Base-by-base conservation (phyloP, 2,329 filamentous ascomycete species). In the Stagonosporopsis cucurbitacearum region DNA sequence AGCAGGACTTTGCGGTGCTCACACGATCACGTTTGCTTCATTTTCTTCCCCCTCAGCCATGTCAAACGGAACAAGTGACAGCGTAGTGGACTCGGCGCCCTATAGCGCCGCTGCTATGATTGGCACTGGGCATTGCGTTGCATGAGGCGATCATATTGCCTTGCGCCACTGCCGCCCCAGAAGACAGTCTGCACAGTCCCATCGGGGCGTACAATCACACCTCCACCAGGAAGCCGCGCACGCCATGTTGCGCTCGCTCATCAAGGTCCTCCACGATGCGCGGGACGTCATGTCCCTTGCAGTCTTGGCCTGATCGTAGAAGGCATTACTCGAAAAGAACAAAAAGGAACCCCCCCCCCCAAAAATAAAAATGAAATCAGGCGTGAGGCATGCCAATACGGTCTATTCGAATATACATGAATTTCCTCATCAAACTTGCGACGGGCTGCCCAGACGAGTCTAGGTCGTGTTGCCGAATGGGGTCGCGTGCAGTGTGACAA, bases 111-210 rank as follows among this genome's bases (percentile, higher is more conserved):
- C 20, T 36, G n/a, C 23, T 44, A 30, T 23, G 42, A 42, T 43
- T 50, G 47, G 20, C 37, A 37, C 22, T 36, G 26, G 17, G 11
- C 26, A 43, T 13, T 26, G 26, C 4, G 43, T 42, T 37, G 42
- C 48, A 39, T 39, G 39, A 39, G 42, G 36, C 42, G 37, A 43
- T 40, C 46, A 36, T 36, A 39, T 39, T 39, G 28, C 42, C 53
- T 43, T 43, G 47, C 47, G 53, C 53, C 53, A 56, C 53, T 51
- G 36, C 48, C 53, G 53, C 47, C 30, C 30, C 36, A 50, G 41
- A 20, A 50, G 43, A n/a, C n/a, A n/a, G n/a, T n/a, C n/a, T n/a
- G n/a, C 43, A 47, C 23, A 9, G 23, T 49, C 45, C 48, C 25
- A 30, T 30, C 39, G 28, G 17, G 40, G 40, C 40, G 40, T 25